A percentile compares a stretch with the other conserved stretches of the same genome.
phyloP scores from a whole-genome alignment of 1,139 yeast genomes.

The Hansenula sp. region DNA sequence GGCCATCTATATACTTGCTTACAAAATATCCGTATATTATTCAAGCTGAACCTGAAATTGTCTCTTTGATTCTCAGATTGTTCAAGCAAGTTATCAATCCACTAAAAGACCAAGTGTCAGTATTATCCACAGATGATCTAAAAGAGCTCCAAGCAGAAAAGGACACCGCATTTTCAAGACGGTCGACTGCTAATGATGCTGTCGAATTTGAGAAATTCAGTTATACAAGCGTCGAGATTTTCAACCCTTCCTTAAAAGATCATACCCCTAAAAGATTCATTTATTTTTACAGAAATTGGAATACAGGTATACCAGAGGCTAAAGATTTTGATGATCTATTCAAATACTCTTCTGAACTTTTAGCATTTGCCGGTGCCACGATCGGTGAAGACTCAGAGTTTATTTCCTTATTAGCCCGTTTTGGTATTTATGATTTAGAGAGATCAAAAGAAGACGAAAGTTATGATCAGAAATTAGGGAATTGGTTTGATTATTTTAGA shows the following conservation, averaged over 20 bases:
- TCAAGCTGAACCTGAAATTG: slow-evolving; percentile 48
- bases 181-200: slow-evolving; percentile 29
- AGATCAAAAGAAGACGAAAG: slow-evolving; percentile 5
- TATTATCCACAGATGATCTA: slow-evolving; percentile 8
- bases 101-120: slow-evolving; percentile 31
- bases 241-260: slow-evolving; percentile 15
- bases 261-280: slow-evolving; percentile 31
- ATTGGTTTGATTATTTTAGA: slow-evolving; percentile 65
- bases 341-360: slow-evolving; percentile 40
- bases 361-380: slow-evolving; percentile 55
- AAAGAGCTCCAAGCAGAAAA: slow-evolving; percentile 21
- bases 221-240: slow-evolving; percentile 12
- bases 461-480: slow-evolving; percentile 27
- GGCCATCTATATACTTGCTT: slow-evolving; percentile 61
- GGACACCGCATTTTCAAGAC: slow-evolving; percentile 21
- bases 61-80: slow-evolving; percentile 45
- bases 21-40: slow-evolving; percentile 63
- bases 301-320: slow-evolving; percentile 34
- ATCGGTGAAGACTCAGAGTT: slow-evolving; percentile 48
- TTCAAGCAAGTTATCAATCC: slow-evolving; percentile 50
- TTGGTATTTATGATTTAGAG: slow-evolving; percentile 41
- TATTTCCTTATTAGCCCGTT: slow-evolving; percentile 57
- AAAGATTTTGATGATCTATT: slow-evolving; percentile 42
- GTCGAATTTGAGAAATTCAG: slow-evolving; percentile 29
- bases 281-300: slow-evolving; percentile 58